Evolutionary conservation across 176 grass and related monocot genomes (phyloP).

Genomic region (Raddia guianensis): DNA sequence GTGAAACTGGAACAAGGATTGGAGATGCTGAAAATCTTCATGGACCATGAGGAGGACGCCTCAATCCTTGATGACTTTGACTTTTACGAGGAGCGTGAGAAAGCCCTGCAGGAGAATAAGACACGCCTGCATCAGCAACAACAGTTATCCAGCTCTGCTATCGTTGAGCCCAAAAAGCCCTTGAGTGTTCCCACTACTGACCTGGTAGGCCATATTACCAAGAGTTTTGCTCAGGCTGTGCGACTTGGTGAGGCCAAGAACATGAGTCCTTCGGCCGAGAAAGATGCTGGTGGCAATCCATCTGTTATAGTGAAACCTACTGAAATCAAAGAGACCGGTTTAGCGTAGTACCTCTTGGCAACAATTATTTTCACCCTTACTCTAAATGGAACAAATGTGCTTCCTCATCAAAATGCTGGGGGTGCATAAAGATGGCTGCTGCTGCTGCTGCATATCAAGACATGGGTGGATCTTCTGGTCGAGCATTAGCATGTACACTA

Average conservation of each 20-base stretch:
- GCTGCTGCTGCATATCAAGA: conserved; percentile 31
- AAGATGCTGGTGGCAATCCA: conserved; percentile 24
- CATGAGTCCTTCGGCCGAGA: conserved; percentile 32
- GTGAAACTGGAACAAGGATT: conserved; percentile 77
- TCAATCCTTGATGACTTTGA: conserved; percentile 78
- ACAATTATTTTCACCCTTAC: not conserved
- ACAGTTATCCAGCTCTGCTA: conserved; percentile 36
- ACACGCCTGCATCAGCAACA: conserved; percentile 51
- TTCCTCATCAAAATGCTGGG: conserved; percentile 37
- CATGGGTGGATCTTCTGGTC: conserved; percentile 2
- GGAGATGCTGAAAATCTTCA: conserved; percentile 72
- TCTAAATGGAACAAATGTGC: conserved; percentile 24
- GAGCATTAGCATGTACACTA: conserved; percentile 46
- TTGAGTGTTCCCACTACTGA: conserved; percentile 39
- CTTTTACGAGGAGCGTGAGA: conserved; percentile 78
- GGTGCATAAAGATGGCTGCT: conserved; percentile 24
- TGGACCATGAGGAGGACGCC: conserved; percentile 55
- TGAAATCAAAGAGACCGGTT: conserved; percentile 27
- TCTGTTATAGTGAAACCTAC: conserved; percentile 36
- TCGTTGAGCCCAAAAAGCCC: conserved; percentile 51
- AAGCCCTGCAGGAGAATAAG: conserved; percentile 69
- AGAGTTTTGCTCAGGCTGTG: conserved; percentile 63
- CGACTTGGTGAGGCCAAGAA: conserved; percentile 54
- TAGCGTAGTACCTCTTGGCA: conserved; percentile 26
- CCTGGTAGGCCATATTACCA: conserved; percentile 52